Conservation (phyloP, 768 basidiomycete species). For the Leccinellum rugosiceps region DNA sequence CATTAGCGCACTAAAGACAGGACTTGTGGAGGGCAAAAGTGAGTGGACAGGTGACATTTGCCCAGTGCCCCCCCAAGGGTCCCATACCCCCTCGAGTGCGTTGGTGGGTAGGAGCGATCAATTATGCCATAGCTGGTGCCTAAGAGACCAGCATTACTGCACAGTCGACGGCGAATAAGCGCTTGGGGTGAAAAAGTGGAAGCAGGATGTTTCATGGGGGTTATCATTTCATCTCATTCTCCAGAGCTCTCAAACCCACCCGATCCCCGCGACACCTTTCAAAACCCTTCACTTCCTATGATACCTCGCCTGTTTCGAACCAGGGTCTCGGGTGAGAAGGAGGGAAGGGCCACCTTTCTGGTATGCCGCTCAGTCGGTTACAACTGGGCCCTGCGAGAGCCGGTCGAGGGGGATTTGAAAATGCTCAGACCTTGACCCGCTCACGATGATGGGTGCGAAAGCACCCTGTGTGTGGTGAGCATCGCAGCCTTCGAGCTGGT, state of each 20-base stretch:
- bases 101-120: too few species aligned
- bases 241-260: constrained; percentile 27
- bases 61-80: too few species aligned
- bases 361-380: constrained; percentile 61
- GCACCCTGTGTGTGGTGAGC: constrained; percentile 57
- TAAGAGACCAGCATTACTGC: too few species aligned
- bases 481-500: constrained; percentile 62
- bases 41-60: too few species aligned
- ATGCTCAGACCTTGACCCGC: constrained; percentile 85
- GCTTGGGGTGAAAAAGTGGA: too few species aligned
- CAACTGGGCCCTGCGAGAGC: constrained; percentile 59
- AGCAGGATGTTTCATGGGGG: too few species aligned
- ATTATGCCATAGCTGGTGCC: too few species aligned
- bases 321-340: constrained; percentile 42
- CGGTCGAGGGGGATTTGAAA: constrained; percentile 55
- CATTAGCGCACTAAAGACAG: too few species aligned
- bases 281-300: constrained; percentile 29
- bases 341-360: constrained; percentile 50
- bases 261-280: constrained; percentile 58
- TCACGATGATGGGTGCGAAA: constrained; percentile 43
- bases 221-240: too few species aligned
- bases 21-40: too few species aligned
- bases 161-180: too few species aligned
- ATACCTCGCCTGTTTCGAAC: constrained; percentile 13
- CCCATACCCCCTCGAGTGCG: too few species aligned